Evolutionary conservation across 2,329 filamentous ascomycete genomes (phyloP).

Genomic region (Metarhizium anisopliae): DNA sequence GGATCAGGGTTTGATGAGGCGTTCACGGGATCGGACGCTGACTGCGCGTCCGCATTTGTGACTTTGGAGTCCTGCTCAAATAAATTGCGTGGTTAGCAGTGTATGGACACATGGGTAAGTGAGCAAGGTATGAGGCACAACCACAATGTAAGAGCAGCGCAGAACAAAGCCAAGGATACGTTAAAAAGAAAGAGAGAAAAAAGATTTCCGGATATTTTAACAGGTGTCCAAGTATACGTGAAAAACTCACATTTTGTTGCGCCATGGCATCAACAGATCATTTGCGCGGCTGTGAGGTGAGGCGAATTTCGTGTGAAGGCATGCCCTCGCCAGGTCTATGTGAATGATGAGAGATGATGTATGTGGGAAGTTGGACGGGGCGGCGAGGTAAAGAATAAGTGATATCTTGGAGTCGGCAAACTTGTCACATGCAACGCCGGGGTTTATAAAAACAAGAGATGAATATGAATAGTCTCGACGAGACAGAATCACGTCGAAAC

Average conservation of each 20-base stretch:
- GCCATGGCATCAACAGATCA: constrained; percentile 29
- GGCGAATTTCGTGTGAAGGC: constrained; percentile 18
- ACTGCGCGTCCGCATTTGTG: constrained; percentile 23
- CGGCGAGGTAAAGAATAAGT: not conserved
- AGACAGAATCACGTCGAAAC: constrained; percentile 16
- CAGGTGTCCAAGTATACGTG: too few relatives aligned
- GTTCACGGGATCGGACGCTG: constrained; percentile 32
- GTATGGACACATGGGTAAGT: not conserved
- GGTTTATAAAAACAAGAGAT: not conserved
- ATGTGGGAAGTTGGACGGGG: not conserved
- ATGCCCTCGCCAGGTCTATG: constrained; percentile 15
- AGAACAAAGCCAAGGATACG: not conserved
- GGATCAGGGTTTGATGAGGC: constrained; percentile 39
- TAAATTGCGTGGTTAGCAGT: not conserved
- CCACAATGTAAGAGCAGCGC: constrained; percentile 2
- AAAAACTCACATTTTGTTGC: constrained; percentile 27
- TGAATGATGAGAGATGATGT: constrained; percentile 6
- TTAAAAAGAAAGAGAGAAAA: not conserved
- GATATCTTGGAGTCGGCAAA: not conserved
- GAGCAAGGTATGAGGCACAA: not conserved
- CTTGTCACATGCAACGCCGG: not conserved
- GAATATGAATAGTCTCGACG: constrained; percentile 13
- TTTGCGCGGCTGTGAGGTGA: constrained; percentile 25
- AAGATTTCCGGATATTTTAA: too few relatives aligned
- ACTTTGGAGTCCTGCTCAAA: constrained; percentile 23